These are phyloP conservation scores for Bacterosira constricta DNA, from an alignment of 108 stramenopile species.

Conservation along the genomic window DNA sequence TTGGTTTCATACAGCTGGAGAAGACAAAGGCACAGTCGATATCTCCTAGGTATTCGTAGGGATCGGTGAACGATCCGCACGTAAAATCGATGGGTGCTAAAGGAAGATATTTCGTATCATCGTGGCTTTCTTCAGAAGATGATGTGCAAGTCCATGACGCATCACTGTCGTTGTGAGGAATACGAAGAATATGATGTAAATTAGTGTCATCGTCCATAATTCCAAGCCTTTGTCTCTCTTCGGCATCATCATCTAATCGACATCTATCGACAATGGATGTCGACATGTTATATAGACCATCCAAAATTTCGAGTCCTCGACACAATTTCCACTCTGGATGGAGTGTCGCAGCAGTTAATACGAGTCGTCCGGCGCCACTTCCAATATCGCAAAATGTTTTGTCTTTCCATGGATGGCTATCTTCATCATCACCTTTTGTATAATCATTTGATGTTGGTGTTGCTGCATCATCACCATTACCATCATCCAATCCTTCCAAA, in stretches of 20 bases:
- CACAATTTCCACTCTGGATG: conserved; percentile 70
- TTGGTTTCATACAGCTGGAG: conserved; percentile 65
- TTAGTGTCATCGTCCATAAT: conserved; percentile 2
- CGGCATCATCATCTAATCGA: not conserved
- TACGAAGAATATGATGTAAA: conserved; percentile 8
- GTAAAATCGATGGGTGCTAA: conserved; percentile 65
- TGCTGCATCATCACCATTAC: not conserved
- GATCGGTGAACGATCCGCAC: conserved; percentile 78
- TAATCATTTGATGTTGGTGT: no score
- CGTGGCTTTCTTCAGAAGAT: not conserved
- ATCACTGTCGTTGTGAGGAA: conserved; percentile 4
- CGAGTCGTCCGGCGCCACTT: conserved; percentile 79
- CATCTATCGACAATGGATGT: conserved; percentile 42
- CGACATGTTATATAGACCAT: conserved; percentile 61
- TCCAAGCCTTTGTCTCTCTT: not conserved
- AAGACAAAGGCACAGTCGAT: conserved; percentile 77
- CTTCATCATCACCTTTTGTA: not conserved
- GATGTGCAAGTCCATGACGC: not conserved
- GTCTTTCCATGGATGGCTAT: conserved; percentile 44
- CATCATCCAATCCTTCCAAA: not conserved
- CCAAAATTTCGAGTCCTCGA: conserved; percentile 70
- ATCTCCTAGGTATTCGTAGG: conserved; percentile 74
- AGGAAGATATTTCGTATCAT: conserved; percentile 8
- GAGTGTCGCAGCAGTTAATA: conserved; percentile 71
- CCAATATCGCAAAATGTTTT: conserved; percentile 79